phyloP scores from a whole-genome alignment of 1,284 basidiomycete species.

The Prillingera fragicola region DNA sequence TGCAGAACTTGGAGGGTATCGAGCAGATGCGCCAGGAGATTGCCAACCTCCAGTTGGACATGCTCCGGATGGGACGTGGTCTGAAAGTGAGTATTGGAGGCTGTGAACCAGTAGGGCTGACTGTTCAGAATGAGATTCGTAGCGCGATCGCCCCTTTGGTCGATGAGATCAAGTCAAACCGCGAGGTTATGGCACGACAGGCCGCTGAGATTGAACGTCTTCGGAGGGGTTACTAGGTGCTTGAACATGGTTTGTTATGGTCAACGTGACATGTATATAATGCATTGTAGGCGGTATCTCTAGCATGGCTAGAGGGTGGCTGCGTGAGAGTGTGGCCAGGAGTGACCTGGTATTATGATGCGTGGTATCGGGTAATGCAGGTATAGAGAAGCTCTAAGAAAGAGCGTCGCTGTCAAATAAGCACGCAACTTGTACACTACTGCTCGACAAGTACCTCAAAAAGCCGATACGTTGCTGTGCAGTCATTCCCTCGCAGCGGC shows the following conservation, averaged over 20 bases:
- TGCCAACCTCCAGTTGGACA: conserved; percentile 31
- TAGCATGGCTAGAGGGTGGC: too few relatives aligned
- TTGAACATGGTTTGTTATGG: background rate
- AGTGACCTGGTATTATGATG: too few relatives aligned
- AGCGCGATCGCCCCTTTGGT: conserved; percentile 22
- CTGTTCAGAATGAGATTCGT: conserved; percentile 30
- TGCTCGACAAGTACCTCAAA: too few relatives aligned
- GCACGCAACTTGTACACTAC: too few relatives aligned
- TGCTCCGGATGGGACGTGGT: conserved; percentile 31
- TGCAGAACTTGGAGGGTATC: conserved; percentile 14
- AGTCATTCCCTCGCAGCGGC: conserved; percentile 8
- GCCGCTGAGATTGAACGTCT: conserved; percentile 31
- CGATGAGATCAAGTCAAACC: conserved; percentile 22
- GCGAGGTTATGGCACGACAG: conserved; percentile 28
- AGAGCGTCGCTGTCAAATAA: too few relatives aligned
- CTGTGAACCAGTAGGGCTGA: background rate
- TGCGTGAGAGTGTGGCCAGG: too few relatives aligned
- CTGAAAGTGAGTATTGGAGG: conserved; percentile 22
- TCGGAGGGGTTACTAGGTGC: conserved; percentile 20
- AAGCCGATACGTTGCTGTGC: conserved; percentile 12
- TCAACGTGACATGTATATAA: background rate
- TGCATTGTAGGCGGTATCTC: too few relatives aligned
- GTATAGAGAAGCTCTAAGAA: too few relatives aligned
- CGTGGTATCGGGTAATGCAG: too few relatives aligned
- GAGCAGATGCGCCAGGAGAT: conserved; percentile 27